Percentiles rank a stretch among this genome's conserved stretches.
phyloP scores from a whole-genome alignment of 129 eudicot genomes.

The Glebionis coronaria region DNA sequence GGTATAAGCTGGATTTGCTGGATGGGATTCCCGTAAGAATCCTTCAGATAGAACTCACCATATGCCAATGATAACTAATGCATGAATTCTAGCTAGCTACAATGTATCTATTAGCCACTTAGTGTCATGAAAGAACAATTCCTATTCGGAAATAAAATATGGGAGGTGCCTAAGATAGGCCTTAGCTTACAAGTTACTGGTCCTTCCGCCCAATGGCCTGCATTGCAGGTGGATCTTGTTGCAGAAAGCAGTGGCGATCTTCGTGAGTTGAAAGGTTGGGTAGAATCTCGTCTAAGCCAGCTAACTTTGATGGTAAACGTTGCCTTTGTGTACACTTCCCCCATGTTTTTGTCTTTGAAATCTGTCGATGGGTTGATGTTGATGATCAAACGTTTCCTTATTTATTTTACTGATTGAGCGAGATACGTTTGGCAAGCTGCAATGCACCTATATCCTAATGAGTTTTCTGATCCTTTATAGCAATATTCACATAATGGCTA shows the following conservation, averaged over 20 bases:
- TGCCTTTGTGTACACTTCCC: too few relatives aligned
- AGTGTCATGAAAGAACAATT: constrained; percentile 88
- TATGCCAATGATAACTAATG: too few relatives aligned
- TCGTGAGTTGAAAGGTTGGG: constrained; percentile 99
- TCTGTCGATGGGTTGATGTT: neutral
- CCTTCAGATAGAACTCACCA: constrained; percentile 76
- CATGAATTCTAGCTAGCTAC: constrained; percentile 99
- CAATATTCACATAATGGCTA: constrained; percentile 69
- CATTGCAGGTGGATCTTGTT: constrained; percentile 72
- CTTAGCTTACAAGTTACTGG: neutral
- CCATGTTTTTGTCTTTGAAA: constrained; percentile 4
- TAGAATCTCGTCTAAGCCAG: constrained; percentile 89
- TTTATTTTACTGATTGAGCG: constrained; percentile 61
- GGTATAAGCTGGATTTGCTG: constrained; percentile 93
- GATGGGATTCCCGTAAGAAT: constrained; percentile 92
- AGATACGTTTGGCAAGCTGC: constrained; percentile 76
- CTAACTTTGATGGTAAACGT: constrained; percentile 69
- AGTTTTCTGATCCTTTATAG: constrained; percentile 48
- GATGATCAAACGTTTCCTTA: neutral
- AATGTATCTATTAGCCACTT: constrained; percentile 87
- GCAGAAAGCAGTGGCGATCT: constrained; percentile 72
- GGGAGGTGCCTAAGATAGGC: constrained; percentile 43
- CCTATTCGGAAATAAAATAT: constrained; percentile 56
- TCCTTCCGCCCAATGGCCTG: constrained; percentile 53
- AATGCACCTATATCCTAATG: constrained; percentile 95